Percentiles rank a stretch among this genome's conserved stretches.
These are phyloP conservation scores for Prunus yedoensis DNA, from an alignment of 331 rosid species.

Conservation along the genomic window DNA sequence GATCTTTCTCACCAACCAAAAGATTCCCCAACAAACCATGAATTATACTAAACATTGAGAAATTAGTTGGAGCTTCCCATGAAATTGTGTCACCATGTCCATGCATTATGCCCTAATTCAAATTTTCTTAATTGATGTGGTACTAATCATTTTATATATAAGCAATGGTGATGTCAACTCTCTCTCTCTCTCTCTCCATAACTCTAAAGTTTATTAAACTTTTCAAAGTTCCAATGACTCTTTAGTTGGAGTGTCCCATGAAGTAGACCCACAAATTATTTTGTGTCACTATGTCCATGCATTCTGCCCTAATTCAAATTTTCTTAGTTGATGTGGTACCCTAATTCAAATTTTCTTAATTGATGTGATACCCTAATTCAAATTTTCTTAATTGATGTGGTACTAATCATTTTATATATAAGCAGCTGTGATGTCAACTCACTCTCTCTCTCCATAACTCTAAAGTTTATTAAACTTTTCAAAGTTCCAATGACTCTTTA, in stretches of 20 bases:
- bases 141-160: neutral
- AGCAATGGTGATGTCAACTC: neutral
- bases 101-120: neutral
- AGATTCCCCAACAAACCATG: conserved; percentile 29
- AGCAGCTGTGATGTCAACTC: neutral
- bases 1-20: conserved; percentile 27
- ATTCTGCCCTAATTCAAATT: no score
- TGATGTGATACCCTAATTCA: no score
- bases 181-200: neutral
- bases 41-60: neutral
- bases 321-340: no score
- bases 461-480: neutral
- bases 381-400: neutral
- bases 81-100: neutral
- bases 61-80: neutral
- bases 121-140: neutral
- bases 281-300: neutral
- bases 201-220: neutral
- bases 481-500: conserved; percentile 1
- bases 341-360: no score
- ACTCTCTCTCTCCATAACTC: neutral
- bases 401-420: neutral
- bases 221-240: neutral
- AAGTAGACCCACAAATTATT: neutral
- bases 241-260: neutral